Evolutionary conservation across 352 stramenopile genomes (phyloP), one percentile per base, ranked within the genome.

Genomic region (Globisporangium orthogonon): DNA sequence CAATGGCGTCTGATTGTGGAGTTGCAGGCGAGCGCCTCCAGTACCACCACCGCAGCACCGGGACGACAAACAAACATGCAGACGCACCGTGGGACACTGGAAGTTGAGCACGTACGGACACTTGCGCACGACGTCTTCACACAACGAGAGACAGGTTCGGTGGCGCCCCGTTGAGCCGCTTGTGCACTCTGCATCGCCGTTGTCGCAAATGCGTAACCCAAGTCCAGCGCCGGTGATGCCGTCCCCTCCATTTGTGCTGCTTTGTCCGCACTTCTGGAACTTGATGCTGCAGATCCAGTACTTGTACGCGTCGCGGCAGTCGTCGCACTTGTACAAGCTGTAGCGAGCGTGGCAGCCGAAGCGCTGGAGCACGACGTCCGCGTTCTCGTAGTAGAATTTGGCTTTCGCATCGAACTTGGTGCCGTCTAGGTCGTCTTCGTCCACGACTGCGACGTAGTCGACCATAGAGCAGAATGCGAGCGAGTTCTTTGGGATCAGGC

Each of bases 241-340:
- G 44, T 54, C 30, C 17, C 54, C 5, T 33, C 60, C n/a, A 50
- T 44, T 51, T 43, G 52, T 18, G 45, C 50, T 28, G 40, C 49
- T n/a, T 13, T 60, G 50, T 17, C 67, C 82, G 54, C 83, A 91
- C 35, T 83, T 77, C 43, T 90, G 83, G 60, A 94, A 91, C 55
- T 91, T 89, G 67, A 86, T 83, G 54, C 79, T 87, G 66, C 80
- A 94, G 56, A 94, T 69, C 82, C 82, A 94, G 65, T 94, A 90
- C 62, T 94, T 92, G 75, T 92, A 94, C n/a, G 84, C 84, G 30
- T 92, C 84, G 9, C 82, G 78, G 50, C 82, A 94, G 60, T 92
- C 78, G 33, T 91, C 82, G 50, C 84, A 92, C 49, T 66, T 80
- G 62, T 92, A 92, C 46, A 94, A 58, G 39, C 76, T 87, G 66